Conservation (phyloP, 2,329 filamentous ascomycete genomes). For the Xylariaceae sp. region DNA sequence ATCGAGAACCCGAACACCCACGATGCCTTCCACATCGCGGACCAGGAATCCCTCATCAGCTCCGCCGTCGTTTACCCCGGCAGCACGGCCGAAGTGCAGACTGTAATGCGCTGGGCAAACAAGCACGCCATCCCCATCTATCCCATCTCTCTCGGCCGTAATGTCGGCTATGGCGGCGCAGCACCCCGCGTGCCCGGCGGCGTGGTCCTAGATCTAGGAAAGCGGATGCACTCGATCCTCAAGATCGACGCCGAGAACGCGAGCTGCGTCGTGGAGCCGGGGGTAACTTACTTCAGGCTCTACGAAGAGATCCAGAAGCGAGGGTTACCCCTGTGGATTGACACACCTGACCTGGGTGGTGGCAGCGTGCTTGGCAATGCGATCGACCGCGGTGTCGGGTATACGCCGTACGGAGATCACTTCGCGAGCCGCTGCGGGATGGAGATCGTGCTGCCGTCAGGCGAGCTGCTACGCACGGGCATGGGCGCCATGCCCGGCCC, state of each 20-base stretch:
- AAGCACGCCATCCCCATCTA: constrained; percentile 30
- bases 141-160: constrained; percentile 34
- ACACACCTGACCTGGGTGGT: constrained; percentile 38
- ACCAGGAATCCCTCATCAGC: constrained; percentile 38
- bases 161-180: constrained; percentile 40
- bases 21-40: constrained; percentile 19
- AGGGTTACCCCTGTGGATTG: constrained; percentile 33
- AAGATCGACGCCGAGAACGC: constrained; percentile 34
- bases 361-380: constrained; percentile 42
- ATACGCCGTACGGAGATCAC: constrained; percentile 39
- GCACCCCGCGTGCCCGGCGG: constrained; percentile 39
- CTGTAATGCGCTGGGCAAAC: constrained; percentile 28
- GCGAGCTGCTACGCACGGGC: constrained; percentile 41
- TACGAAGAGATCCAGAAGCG: constrained; percentile 31
- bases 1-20: constrained; percentile 21
- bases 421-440: constrained; percentile 31
- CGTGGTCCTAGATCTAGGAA: constrained; percentile 37
- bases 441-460: constrained; percentile 41
- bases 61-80: constrained; percentile 40
- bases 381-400: constrained; percentile 41
- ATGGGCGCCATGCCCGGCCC: constrained; percentile 41
- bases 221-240: constrained; percentile 36
- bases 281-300: constrained; percentile 35
- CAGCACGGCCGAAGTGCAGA: constrained; percentile 27
- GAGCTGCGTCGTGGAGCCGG: constrained; percentile 39